Evolutionary conservation across 2,329 filamentous ascomycete species (phyloP).

Genomic region (Penicillium paneum): DNA sequence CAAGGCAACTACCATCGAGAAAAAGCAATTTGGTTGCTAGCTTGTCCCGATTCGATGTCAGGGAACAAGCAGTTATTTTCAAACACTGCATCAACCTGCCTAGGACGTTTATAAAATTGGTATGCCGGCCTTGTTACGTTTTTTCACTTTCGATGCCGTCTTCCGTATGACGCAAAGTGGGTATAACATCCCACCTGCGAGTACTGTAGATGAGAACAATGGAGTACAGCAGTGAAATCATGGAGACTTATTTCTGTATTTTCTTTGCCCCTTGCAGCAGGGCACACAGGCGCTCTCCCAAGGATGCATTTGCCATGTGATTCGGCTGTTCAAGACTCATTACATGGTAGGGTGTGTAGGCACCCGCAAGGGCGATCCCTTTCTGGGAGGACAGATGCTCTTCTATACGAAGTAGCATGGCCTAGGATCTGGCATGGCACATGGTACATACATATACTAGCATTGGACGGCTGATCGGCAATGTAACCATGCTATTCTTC

Average conservation of each 20-base stretch:
- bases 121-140: background rate
- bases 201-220: background rate
- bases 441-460: background rate
- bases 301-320: background rate
- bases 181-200: background rate
- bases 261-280: slow-evolving; percentile 1
- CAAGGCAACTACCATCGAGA: background rate
- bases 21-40: background rate
- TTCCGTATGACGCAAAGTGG: background rate
- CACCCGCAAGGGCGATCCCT: background rate
- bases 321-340: background rate
- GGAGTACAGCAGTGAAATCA: too few species aligned
- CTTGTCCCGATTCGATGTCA: background rate
- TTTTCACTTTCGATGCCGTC: background rate
- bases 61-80: background rate
- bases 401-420: background rate
- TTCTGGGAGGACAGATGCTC: background rate
- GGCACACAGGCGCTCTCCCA: background rate
- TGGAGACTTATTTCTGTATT: background rate
- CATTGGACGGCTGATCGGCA: background rate
- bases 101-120: background rate
- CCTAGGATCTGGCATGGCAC: background rate
- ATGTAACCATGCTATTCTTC: background rate
- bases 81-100: background rate
- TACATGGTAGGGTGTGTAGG: background rate